Percentiles rank a stretch among this genome's conserved stretches.
phyloP scores from a whole-genome alignment of 345 rosid species.

The Eucalyptus pumila region DNA sequence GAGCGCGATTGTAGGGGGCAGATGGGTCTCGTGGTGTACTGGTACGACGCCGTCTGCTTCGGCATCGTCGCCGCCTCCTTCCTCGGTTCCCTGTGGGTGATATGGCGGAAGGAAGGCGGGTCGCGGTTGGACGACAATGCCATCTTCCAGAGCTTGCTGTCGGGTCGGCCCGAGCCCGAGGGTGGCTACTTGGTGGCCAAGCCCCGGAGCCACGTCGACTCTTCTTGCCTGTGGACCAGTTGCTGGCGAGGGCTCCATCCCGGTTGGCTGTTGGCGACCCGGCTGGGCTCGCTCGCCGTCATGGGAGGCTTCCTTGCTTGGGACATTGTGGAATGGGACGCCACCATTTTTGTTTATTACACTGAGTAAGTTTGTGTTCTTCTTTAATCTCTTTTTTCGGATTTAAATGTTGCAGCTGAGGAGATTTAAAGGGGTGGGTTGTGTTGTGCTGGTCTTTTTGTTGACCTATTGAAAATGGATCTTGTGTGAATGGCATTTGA shows the following conservation, averaged over 20 bases:
- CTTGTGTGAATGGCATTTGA: not conserved
- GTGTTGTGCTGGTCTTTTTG: not conserved
- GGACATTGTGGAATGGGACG: slow-evolving; percentile 61
- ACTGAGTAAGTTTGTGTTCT: slow-evolving; percentile 45
- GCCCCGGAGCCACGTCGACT: slow-evolving; percentile 1
- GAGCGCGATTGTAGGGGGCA: not conserved
- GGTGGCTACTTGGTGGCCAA: not conserved
- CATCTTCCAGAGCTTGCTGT: not conserved
- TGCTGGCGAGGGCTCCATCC: slow-evolving; percentile 83
- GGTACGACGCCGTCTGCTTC: not conserved
- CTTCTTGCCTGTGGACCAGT: slow-evolving; percentile 44
- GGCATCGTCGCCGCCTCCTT: not conserved
- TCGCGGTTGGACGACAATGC: slow-evolving; percentile 1
- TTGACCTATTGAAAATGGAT: not conserved
- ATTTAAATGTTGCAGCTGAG: not conserved
- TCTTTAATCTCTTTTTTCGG: not conserved
- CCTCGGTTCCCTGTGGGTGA: not conserved
- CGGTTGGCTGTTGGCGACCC: slow-evolving; percentile 57
- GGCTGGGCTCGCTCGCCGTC: slow-evolving; percentile 37
- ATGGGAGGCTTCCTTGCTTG: slow-evolving; percentile 51
- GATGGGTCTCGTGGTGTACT: not conserved
- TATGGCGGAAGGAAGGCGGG: slow-evolving; percentile 1
- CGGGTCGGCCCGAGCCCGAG: not conserved
- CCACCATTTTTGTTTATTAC: slow-evolving; percentile 63
- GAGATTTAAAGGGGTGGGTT: not conserved